Conservation (phyloP, 805 yeast species). For the Myxozyma sirexii region DNA sequence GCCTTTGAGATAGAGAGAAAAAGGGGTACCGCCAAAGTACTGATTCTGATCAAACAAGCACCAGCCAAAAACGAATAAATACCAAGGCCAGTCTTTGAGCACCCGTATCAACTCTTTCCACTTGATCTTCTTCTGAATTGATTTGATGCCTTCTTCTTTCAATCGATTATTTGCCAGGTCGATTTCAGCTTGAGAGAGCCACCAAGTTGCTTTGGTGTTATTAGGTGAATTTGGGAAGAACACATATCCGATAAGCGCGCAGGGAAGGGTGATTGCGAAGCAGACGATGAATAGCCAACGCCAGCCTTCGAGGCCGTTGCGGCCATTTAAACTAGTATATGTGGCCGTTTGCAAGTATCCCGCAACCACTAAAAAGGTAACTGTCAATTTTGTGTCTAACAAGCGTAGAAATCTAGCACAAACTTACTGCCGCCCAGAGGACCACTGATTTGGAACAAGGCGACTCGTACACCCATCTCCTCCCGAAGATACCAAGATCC, state of each 20-base stretch:
- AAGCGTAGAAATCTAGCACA: background rate
- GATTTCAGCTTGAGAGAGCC: constrained; percentile 44
- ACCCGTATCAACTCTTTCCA: constrained; percentile 41
- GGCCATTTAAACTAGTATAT: constrained; percentile 49
- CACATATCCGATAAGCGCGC: constrained; percentile 47
- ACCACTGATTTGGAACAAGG: constrained; percentile 47
- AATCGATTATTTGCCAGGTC: constrained; percentile 42
- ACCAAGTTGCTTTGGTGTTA: constrained; percentile 39
- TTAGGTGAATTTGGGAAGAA: constrained; percentile 61
- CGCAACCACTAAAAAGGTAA: constrained; percentile 40
- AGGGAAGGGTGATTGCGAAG: constrained; percentile 52
- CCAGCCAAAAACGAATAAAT: constrained; percentile 39
- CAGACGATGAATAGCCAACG: constrained; percentile 62
- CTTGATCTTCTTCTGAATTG: constrained; percentile 38
- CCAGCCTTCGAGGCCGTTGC: constrained; percentile 57
- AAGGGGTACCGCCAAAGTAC: constrained; percentile 23
- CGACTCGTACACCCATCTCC: constrained; percentile 53
- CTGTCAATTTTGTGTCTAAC: background rate
- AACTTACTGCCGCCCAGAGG: constrained; percentile 45
- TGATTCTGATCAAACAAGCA: constrained; percentile 24
- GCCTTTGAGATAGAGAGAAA: constrained; percentile 47
- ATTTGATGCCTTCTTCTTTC: constrained; percentile 38
- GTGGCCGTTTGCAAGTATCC: constrained; percentile 63
- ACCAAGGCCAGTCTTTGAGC: constrained; percentile 44
- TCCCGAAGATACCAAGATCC: constrained; percentile 63